Evolutionary conservation across 2,329 filamentous ascomycete genomes (phyloP), one percentile per base, ranked within the genome.

Genomic region (Aspergillus unguis): DNA sequence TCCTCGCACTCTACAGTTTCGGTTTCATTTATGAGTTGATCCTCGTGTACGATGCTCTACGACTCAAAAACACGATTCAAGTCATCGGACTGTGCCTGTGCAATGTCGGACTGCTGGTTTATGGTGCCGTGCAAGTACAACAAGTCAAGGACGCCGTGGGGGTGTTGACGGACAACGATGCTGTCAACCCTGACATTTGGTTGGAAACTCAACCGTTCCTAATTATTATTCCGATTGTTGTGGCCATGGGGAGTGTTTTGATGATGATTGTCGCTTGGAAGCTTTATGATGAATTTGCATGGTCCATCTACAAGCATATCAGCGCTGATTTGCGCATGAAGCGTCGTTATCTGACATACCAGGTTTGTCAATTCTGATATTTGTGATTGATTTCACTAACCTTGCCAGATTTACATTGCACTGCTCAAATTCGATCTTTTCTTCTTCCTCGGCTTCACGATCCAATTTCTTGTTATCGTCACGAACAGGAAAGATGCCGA

Each of bases 221-320:
- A 32, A 81, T 96, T 58, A 87, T 92, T 8, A 90, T 95, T 50
- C 94, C 94, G 0, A 85, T 83, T 62, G 83, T 99, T 53, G 87
- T 97, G 59, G 90, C 84, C 1, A 73, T 95, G 29, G 83, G 83
- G 29, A 92, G 88, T 2, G 58, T 92, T 5, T 66, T 84, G 48
- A 85, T 97, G 79, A 80, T 79, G 10, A 87, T 90, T 57, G 77
- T 92, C 47, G 85, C 92, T 2, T 97, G 91, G 88, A 96, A 96
- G 76, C 81, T 99, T 31, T 97, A 99, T 70, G 91, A 96, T 67
- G 92, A 96, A 71, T 99, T 99, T 73, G 92, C 94, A 8, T 99
- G 94, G 94, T 94, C 94, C 53, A 99, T 99, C 66, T 91, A 99
- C 75, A 99, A 99, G 79, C 92, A 95, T 72, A 99, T 99, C 69